Evolutionary conservation across 495 filamentous ascomycete genomes (phyloP).

Genomic region (Astrocystis sublimbata): DNA sequence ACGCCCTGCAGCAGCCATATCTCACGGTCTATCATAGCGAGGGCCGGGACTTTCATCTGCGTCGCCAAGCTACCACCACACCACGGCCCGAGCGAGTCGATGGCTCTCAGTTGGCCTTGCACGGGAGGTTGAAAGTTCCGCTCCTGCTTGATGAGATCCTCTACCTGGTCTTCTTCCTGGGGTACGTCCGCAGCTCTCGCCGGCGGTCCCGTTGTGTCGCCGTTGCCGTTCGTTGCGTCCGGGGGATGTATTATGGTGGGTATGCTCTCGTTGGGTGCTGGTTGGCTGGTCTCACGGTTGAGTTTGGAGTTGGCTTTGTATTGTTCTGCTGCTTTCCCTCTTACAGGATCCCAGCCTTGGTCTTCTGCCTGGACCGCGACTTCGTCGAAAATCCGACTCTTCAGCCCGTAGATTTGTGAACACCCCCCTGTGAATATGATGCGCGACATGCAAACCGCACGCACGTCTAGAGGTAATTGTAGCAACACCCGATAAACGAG

Average conservation of each 20-base stretch:
- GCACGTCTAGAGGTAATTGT: constrained; percentile 74
- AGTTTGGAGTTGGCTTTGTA: constrained; percentile 54
- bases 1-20: constrained; percentile 76
- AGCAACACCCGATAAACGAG: constrained; percentile 78
- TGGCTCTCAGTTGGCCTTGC: constrained; percentile 64
- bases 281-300: constrained; percentile 38
- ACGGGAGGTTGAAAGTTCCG: constrained; percentile 49
- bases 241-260: constrained; percentile 19
- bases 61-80: constrained; percentile 81
- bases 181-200: constrained; percentile 44
- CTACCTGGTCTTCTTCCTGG: constrained; percentile 62
- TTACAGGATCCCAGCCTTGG: constrained; percentile 75
- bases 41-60: constrained; percentile 72
- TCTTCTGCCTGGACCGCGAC: constrained; percentile 61
- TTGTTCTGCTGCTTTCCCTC: constrained; percentile 61
- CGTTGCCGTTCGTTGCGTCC: constrained; percentile 18
- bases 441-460: constrained; percentile 83
- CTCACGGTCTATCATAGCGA: constrained; percentile 85
- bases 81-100: constrained; percentile 88
- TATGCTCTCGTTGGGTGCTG: constrained; percentile 27
- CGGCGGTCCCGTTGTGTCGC: constrained; percentile 18
- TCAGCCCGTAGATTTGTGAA: constrained; percentile 77
- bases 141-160: constrained; percentile 59
- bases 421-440: constrained; percentile 86
- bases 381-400: constrained; percentile 75